Base-by-base conservation (phyloP, 2,329 filamentous ascomycete species). In the Boeremia exigua region DNA sequence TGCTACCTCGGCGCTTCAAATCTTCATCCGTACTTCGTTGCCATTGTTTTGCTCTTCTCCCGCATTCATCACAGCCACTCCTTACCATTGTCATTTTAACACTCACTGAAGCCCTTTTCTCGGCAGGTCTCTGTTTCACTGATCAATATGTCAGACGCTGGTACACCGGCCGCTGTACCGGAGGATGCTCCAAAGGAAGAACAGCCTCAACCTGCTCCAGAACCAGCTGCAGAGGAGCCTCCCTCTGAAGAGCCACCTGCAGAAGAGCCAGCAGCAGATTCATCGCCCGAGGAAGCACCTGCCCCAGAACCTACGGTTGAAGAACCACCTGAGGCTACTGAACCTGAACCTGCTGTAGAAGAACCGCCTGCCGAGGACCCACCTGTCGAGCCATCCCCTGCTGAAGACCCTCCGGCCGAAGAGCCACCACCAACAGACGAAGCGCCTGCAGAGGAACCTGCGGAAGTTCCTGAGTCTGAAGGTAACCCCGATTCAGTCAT, bases 391-490 rank as follows among this genome's bases (percentile, higher is more conserved):
- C 37, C 44, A 15, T 6, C 37, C n/a, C 17, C 34, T 27, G 40
- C 15, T 9, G 40, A 48, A 33, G 45, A 23, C 8, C 45, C 12
- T 6, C 45, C 45, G 11, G 27, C n/a, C 9, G 48, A 43, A 23
- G 23, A 47, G 8, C 23, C 44, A 12, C 27, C 34, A 10, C 15
- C 39, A n/a, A n/a, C 28, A 29, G 23, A n/a, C 4, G 45, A 42
- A 42, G 17, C 46, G 6, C 32, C 44, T 6, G 33, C 32, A 42
- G 32, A 45, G 23, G 36, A 56, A 33, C 47, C 50, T 38, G n/a
- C 38, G 10, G 25, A 34, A 29, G 53, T 40, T 10, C 40, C 46
- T 12, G 37, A 58, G 27, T 43, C 58, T n/a, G 43, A 48, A 42
- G 54, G 57, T 40, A 36, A 48, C 38, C 8, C 25, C 19, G 46